Evolutionary conservation across 768 basidiomycete genomes (phyloP).

Genomic region (Boletus rufocinnamomeus): DNA sequence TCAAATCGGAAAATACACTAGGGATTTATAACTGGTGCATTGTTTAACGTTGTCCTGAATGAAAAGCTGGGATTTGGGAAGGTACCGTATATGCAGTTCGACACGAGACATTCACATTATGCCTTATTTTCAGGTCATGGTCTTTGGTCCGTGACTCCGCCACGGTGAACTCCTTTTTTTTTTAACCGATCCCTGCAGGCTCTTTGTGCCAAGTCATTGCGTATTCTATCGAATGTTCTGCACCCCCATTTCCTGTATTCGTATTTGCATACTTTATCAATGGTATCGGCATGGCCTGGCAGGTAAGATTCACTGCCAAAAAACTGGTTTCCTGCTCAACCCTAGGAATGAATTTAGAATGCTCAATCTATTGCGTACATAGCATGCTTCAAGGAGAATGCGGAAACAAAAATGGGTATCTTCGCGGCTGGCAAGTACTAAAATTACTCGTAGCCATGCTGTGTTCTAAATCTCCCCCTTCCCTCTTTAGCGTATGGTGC

Average conservation of each 20-base stretch:
- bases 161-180: neutral
- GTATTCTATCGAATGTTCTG: slow-evolving; percentile 54
- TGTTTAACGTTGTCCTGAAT: slow-evolving; percentile 48
- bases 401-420: slow-evolving; percentile 68
- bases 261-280: slow-evolving; percentile 48
- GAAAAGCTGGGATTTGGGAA: slow-evolving; percentile 47
- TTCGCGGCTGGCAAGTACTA: slow-evolving; percentile 51
- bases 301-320: slow-evolving; percentile 31
- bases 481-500: slow-evolving; percentile 16
- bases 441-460: neutral
- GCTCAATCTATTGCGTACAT: slow-evolving; percentile 75
- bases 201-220: slow-evolving; percentile 53
- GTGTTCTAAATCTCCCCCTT: neutral
- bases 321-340: neutral
- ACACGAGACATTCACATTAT: neutral
- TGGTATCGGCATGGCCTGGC: slow-evolving; percentile 53
- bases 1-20: slow-evolving; percentile 27
- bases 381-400: slow-evolving; percentile 54
- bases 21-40: slow-evolving; percentile 48
- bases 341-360: slow-evolving; percentile 42
- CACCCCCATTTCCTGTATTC: slow-evolving; percentile 66
- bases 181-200: slow-evolving; percentile 38
- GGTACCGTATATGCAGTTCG: slow-evolving; percentile 22
- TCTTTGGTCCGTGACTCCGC: slow-evolving; percentile 32
- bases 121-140: slow-evolving; percentile 38